phyloP scores from a whole-genome alignment of 108 stramenopile species.

The Hondaea fermentalgiana region DNA sequence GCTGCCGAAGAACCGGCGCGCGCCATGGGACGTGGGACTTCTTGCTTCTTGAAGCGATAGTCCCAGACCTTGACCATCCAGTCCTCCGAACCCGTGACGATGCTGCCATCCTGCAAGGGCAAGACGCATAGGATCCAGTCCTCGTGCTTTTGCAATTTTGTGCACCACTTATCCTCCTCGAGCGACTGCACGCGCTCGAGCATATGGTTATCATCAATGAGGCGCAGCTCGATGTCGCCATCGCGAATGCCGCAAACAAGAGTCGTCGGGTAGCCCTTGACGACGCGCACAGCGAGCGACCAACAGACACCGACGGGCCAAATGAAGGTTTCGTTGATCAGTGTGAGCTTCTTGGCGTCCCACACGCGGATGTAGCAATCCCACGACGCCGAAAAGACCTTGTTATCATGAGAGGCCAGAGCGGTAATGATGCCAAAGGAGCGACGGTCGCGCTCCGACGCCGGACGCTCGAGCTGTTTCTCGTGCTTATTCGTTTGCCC shows the following conservation, averaged over 20 bases:
- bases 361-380: not conserved
- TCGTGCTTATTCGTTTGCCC: not conserved
- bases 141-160: not conserved
- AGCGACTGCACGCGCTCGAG: not conserved
- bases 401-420: not conserved
- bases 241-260: not conserved
- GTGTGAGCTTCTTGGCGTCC: not conserved
- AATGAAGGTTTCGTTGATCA: not conserved
- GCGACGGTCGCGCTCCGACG: not conserved
- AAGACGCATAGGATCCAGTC: not conserved
- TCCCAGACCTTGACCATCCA: conserved; percentile 7
- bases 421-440: not conserved
- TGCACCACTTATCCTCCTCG: not conserved
- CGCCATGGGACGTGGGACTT: not conserved
- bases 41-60: not conserved
- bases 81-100: not conserved
- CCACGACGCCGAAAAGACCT: not conserved
- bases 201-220: not conserved
- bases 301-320: not conserved
- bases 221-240: not conserved
- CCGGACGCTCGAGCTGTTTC: not conserved
- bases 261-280: not conserved
- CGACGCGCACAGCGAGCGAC: not conserved
- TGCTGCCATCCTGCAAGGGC: not conserved
- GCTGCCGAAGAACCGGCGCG: not conserved